A percentile compares a stretch with the other conserved stretches of the same genome.
phyloP scores from a whole-genome alignment of 1,284 basidiomycete genomes.

The Megacollybia platyphylla region DNA sequence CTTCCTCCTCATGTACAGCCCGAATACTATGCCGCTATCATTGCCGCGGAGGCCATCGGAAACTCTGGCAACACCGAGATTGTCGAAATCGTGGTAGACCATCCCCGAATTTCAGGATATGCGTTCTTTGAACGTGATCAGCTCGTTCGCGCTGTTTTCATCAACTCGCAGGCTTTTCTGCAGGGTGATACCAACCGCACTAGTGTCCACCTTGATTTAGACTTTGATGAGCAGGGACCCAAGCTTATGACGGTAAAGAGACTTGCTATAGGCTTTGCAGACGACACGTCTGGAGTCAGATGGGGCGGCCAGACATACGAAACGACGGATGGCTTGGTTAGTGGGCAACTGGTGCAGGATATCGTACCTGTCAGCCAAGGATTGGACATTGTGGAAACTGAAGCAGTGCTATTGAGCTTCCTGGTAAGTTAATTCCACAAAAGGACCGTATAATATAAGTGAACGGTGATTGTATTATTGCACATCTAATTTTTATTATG shows the following conservation, averaged over 20 bases:
- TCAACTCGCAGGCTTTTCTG: conserved; percentile 45
- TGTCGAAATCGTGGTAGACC: conserved; percentile 37
- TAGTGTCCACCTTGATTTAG: background rate
- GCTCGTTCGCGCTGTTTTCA: conserved; percentile 38
- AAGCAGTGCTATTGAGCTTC: conserved; percentile 33
- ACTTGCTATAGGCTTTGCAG: conserved; percentile 29
- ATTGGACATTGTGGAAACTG: conserved; percentile 40
- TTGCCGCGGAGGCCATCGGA: conserved; percentile 27
- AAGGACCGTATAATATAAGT: no score
- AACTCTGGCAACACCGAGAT: conserved; percentile 22
- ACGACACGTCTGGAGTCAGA: conserved; percentile 38
- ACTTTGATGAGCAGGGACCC: background rate
- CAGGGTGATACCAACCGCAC: conserved; percentile 10
- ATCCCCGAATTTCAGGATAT: conserved; percentile 46
- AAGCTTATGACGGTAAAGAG: background rate
- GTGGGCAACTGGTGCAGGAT: conserved; percentile 23
- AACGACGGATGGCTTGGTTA: conserved; percentile 33
- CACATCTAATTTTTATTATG: no score
- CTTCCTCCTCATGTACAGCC: conserved; percentile 44
- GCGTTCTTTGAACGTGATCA: conserved; percentile 38
- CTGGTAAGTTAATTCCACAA: background rate
- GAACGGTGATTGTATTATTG: no score
- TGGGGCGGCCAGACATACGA: conserved; percentile 61
- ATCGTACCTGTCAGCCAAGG: conserved; percentile 24
- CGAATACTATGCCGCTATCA: conserved; percentile 47